Conservation (phyloP, 2,329 filamentous ascomycete genomes). For the Chrysoporthe puriensis region DNA sequence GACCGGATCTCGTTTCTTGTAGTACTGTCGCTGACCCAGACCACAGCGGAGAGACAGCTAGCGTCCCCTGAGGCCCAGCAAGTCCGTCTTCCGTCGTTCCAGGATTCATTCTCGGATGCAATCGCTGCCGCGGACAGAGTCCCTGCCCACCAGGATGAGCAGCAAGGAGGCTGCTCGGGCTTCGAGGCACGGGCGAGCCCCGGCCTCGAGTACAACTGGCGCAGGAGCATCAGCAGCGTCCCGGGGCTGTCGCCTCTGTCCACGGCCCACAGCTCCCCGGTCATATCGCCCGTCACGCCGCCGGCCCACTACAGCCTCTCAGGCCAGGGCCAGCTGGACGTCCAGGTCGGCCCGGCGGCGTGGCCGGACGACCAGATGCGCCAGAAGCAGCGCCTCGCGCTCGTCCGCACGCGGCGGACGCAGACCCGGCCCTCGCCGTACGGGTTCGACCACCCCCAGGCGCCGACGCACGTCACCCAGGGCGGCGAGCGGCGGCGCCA, state of each 20-base stretch:
- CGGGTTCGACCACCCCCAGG: neutral
- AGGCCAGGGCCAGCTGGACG: neutral
- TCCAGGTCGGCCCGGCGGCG: neutral
- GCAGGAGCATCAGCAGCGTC: constrained; percentile 19
- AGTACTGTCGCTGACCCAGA: neutral
- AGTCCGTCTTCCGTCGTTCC: constrained; percentile 18
- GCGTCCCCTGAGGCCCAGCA: neutral
- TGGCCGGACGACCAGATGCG: neutral
- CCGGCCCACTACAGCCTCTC: constrained; percentile 5
- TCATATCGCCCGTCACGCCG: constrained; percentile 11
- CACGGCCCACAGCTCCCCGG: constrained; percentile 18
- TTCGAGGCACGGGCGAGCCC: constrained; percentile 12
- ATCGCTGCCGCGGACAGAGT: constrained; percentile 2
- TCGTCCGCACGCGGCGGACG: constrained; percentile 14
- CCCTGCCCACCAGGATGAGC: neutral
- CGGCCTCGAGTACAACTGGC: constrained; percentile 15
- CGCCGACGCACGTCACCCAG: neutral
- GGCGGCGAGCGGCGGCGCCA: constrained; percentile 22
- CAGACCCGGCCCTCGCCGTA: constrained; percentile 15
- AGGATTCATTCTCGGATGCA: constrained; percentile 5
- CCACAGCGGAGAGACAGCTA: neutral
- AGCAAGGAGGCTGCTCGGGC: neutral
- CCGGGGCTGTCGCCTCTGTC: constrained; percentile 20
- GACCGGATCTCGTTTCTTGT: neutral
- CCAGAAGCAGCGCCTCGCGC: neutral